Evolutionary conservation across 164 flowering plant genomes (phyloP), one percentile per base, ranked within the genome.

Genomic region (Buxus sempervirens): DNA sequence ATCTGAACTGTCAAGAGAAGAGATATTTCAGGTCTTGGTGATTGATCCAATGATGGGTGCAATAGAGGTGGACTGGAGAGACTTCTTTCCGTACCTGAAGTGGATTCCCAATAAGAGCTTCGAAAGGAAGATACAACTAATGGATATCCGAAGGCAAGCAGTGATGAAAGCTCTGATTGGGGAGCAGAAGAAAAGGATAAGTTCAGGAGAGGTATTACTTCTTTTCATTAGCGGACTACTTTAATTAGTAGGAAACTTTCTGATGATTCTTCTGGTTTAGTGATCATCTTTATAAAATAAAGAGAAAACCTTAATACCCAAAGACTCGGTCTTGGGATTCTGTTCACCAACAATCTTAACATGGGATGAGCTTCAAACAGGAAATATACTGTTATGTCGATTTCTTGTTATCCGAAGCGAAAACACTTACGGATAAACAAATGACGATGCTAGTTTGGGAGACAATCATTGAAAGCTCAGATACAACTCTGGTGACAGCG

Each of bases 21-120:
- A 96, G 63, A 73, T 93, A 15, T 81, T 79, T 72, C 62, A 82
- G 41, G 73, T 81, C 71, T 72, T 93, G 62, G 99, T 96, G 75
- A 1, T 48, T 42, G 93, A 91, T 58, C 82, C 84, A 25, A 84
- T 94, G 96, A 86, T 81, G 79, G 97, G 91, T 41, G 96, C 96
- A 41, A 81, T 90, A 68, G 97, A 91, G 61, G 97, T 91, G 62
- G 98, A 91, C 36, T 94, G 98, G 98, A 86, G 97, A 76, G 99
- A 96, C 69, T 93, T 96, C 83, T 96, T 96, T 71, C 98, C 99
- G 18, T 93, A 87, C 70, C 73, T 96, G 42, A 85, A 57, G 76
- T 96, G 99, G 99, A 51, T 93, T 76, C 99, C 99, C 14, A 92
- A 89, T 72, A 88, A 71, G 74, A 72, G 75, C 58, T 41, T 84